These are phyloP conservation scores for Lachnellula arida DNA, from an alignment of 2,329 filamentous ascomycete genomes.

Conservation along the genomic window DNA sequence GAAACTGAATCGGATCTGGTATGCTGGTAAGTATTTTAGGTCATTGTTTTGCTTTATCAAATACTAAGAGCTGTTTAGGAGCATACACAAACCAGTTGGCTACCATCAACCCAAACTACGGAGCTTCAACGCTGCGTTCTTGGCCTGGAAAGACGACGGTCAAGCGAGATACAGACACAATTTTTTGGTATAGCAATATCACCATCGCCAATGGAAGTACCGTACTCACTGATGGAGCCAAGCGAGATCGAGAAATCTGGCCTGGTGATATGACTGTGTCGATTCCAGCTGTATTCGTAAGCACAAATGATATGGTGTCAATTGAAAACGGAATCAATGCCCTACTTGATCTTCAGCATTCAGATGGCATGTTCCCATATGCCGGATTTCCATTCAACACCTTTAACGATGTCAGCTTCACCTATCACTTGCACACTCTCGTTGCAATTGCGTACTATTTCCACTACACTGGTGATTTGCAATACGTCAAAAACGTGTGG, in stretches of 20 bases:
- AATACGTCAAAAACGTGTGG: conserved; percentile 45
- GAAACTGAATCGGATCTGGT: conserved; percentile 36
- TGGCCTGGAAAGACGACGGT: not conserved
- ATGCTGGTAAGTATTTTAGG: conserved; percentile 34
- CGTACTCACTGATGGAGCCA: conserved; percentile 49
- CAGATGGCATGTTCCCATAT: conserved; percentile 42
- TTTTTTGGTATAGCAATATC: conserved; percentile 33
- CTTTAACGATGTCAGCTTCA: conserved; percentile 42
- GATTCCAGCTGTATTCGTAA: conserved; percentile 48
- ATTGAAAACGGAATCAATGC: conserved; percentile 45
- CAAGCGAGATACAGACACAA: conserved; percentile 34
- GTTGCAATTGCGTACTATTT: conserved; percentile 55
- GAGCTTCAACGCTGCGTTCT: conserved; percentile 31
- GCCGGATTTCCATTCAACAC: conserved; percentile 42
- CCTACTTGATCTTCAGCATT: conserved; percentile 37
- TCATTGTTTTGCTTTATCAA: not conserved
- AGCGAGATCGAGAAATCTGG: conserved; percentile 56
- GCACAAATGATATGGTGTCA: conserved; percentile 44
- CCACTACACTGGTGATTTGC: conserved; percentile 48
- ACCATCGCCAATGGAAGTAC: conserved; percentile 18
- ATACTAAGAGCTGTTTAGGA: not conserved
- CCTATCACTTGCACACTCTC: conserved; percentile 55
- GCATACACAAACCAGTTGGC: conserved; percentile 31
- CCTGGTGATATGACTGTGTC: conserved; percentile 58
- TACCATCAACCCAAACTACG: conserved; percentile 23